phyloP scores from a whole-genome alignment of 257 asterid species.

The Nicotiana obtusifolia region DNA sequence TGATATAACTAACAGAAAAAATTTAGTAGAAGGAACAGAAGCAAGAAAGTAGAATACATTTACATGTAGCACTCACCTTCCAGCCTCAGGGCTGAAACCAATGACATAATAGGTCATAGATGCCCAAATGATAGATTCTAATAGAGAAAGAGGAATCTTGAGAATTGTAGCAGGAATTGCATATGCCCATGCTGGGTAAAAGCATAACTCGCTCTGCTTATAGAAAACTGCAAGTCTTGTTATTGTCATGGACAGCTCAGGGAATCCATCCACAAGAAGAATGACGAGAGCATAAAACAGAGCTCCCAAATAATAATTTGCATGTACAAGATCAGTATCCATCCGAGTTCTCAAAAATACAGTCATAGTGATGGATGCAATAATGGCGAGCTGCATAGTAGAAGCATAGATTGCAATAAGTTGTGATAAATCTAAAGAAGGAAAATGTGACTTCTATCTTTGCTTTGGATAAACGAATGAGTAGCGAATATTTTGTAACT shows the following conservation, averaged over 20 bases:
- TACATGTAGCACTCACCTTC: constrained; percentile 39
- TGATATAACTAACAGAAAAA: background rate
- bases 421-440: background rate
- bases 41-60: background rate
- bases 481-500: background rate
- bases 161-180: constrained; percentile 43
- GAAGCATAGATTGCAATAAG: background rate
- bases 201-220: constrained; percentile 43
- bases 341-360: constrained; percentile 50
- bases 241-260: constrained; percentile 46
- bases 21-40: background rate
- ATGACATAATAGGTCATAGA: constrained; percentile 42
- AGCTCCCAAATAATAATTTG: constrained; percentile 51
- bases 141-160: constrained; percentile 46
- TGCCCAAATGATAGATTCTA: constrained; percentile 51
- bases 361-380: constrained; percentile 43
- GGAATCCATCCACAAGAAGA: constrained; percentile 48
- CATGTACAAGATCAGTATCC: constrained; percentile 34
- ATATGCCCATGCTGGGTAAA: constrained; percentile 57
- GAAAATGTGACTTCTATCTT: background rate
- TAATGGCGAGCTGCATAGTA: constrained; percentile 37
- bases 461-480: background rate
- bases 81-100: constrained; percentile 50
- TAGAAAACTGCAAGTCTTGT: constrained; percentile 43
- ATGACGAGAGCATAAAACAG: constrained; percentile 35